A percentile compares a stretch with the other conserved stretches of the same genome.
phyloP scores from a whole-genome alignment of 306 rosid genomes.

The Chamaecrista fasciculata region DNA sequence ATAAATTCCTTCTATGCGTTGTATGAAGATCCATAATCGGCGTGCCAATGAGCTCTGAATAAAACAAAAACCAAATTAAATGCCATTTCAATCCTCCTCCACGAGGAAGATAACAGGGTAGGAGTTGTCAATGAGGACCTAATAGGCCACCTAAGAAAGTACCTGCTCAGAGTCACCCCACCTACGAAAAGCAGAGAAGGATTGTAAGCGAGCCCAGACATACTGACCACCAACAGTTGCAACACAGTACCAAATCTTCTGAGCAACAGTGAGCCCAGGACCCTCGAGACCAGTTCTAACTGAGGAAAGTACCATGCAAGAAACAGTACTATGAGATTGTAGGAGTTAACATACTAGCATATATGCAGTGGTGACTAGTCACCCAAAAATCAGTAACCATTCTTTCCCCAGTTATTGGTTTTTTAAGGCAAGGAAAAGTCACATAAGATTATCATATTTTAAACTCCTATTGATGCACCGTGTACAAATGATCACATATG shows the following conservation, averaged over 20 bases:
- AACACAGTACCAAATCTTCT: slow-evolving; percentile 90
- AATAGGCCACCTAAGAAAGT: slow-evolving; percentile 17
- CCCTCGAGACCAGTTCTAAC: slow-evolving; percentile 98
- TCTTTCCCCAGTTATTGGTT: not conserved
- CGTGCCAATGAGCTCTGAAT: slow-evolving; percentile 84
- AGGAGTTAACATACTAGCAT: not conserved
- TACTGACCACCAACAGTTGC: slow-evolving; percentile 96
- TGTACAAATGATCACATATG: not conserved
- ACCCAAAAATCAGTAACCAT: not conserved
- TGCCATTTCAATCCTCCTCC: slow-evolving; percentile 15
- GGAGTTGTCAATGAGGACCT: not conserved
- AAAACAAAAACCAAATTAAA: slow-evolving; percentile 29
- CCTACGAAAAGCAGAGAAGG: slow-evolving; percentile 97
- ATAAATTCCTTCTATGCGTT: slow-evolving; percentile 82
- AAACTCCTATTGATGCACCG: not conserved
- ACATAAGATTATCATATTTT: not conserved
- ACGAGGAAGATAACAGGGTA: not conserved
- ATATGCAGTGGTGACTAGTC: not conserved
- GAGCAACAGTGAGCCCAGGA: slow-evolving; percentile 90
- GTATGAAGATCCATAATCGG: slow-evolving; percentile 77
- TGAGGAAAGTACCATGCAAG: slow-evolving; percentile 32
- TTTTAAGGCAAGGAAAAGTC: not conserved
- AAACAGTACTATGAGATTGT: not conserved
- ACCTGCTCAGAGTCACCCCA: slow-evolving; percentile 99
- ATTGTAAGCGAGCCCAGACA: slow-evolving; percentile 88